Percentiles rank a stretch among this genome's conserved stretches.
Conservation (phyloP, 208 protist genomes). For the Leishmania guyanensis region DNA sequence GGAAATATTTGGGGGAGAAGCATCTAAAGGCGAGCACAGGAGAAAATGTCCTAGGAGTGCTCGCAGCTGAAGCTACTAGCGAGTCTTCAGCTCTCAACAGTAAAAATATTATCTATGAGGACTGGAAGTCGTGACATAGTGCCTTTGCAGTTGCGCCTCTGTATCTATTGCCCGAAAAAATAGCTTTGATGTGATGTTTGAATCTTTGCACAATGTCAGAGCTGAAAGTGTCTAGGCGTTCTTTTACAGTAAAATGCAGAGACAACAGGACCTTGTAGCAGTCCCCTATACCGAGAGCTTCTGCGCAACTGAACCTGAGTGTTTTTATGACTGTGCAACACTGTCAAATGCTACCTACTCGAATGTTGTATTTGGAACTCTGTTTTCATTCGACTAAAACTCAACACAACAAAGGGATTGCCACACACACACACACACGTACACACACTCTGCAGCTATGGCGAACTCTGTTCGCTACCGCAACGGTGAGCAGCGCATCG, state of each 20-base stretch:
- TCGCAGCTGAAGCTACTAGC: not conserved
- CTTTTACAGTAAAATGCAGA: not conserved
- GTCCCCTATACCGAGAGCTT: not conserved
- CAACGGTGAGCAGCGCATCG: constrained; percentile 80
- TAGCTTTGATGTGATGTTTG: not conserved
- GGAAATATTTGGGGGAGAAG: not conserved
- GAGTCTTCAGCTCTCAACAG: constrained; percentile 4
- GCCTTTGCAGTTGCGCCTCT: not conserved
- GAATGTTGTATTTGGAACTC: not conserved
- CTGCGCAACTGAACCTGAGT: not conserved
- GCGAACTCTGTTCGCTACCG: constrained; percentile 43
- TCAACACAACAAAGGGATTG: not conserved
- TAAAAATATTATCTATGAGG: constrained; percentile 18
- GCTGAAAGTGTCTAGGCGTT: not conserved
- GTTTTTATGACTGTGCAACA: not conserved
- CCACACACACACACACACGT: not conserved
- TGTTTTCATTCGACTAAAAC: not conserved
- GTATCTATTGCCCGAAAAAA: not conserved
- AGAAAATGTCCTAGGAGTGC: constrained; percentile 1
- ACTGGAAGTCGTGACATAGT: constrained; percentile 11
- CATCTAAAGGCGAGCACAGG: not conserved
- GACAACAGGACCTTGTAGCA: not conserved
- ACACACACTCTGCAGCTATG: constrained; percentile 24
- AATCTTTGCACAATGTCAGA: not conserved
- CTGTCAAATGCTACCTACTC: not conserved